Evolutionary conservation across 306 rosid species (phyloP).

Genomic region (Psophocarpus tetragonolobus): DNA sequence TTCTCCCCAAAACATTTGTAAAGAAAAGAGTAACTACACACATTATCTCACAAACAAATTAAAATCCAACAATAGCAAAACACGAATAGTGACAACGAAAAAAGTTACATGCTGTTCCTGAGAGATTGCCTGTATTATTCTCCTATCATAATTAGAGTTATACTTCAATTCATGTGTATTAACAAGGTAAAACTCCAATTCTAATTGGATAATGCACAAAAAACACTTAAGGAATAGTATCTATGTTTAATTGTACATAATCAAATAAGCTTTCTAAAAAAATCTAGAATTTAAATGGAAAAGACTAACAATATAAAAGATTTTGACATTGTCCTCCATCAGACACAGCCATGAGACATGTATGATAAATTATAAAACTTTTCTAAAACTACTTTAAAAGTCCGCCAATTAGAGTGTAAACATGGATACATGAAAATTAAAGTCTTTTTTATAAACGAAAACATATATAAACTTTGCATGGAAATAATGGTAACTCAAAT

Average conservation of each 20-base stretch:
- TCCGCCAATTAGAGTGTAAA: no score
- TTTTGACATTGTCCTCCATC: no score
- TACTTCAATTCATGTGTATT: no score
- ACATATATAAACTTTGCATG: neutral
- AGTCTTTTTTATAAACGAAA: neutral
- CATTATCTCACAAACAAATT: constrained; percentile 3
- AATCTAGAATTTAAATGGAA: neutral
- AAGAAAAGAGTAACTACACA: neutral
- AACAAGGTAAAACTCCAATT: no score
- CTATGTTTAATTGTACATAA: neutral
- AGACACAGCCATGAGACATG: no score
- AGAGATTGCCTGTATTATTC: no score
- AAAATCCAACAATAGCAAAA: constrained; percentile 22
- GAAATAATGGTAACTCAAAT: neutral
- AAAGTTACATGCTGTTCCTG: no score
- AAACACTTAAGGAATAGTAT: no score
- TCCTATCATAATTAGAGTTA: no score
- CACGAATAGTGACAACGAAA: neutral
- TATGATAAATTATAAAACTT: neutral
- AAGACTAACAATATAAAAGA: no score
- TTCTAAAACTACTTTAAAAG: neutral
- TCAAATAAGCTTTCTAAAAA: neutral
- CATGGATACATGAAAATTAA: no score
- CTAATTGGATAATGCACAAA: no score
- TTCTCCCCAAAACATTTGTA: neutral